Conservation (phyloP, 73 alveolate species). For the Paramecium tetraurelia region DNA sequence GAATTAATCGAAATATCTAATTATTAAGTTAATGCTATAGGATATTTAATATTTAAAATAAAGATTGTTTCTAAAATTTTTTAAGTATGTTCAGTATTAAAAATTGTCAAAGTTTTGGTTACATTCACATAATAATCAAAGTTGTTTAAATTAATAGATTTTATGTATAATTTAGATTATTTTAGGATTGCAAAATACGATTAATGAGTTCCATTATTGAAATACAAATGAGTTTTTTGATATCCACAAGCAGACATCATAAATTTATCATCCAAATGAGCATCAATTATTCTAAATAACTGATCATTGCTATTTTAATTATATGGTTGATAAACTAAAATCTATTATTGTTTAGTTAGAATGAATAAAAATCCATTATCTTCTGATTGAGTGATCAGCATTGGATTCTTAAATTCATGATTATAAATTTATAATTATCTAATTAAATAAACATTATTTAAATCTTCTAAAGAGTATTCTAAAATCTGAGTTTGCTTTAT, state of each 20-base stretch:
- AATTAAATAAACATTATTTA: neutral
- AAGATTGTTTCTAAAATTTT: neutral
- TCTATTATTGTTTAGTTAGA: neutral
- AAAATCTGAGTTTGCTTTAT: neutral
- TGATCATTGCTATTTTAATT: neutral
- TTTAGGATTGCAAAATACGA: neutral
- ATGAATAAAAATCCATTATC: neutral
- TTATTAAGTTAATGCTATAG: neutral
- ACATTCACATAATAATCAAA: neutral
- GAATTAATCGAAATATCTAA: neutral
- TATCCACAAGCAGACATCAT: slow-evolving; percentile 3
- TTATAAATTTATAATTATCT: neutral
- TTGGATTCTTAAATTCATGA: neutral
- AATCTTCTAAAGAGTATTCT: neutral
- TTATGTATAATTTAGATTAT: neutral
- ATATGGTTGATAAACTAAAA: neutral
- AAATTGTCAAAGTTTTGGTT: neutral
- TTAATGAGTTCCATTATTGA: neutral
- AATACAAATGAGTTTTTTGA: neutral
- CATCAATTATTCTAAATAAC: neutral
- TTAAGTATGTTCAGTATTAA: neutral
- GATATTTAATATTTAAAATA: neutral
- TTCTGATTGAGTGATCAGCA: neutral
- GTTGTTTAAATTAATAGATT: neutral
- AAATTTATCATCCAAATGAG: neutral